A percentile compares a stretch with the other conserved stretches of the same genome.
These are phyloP conservation scores for Camelina hispida DNA, from an alignment of 345 rosid species.

Conservation along the genomic window DNA sequence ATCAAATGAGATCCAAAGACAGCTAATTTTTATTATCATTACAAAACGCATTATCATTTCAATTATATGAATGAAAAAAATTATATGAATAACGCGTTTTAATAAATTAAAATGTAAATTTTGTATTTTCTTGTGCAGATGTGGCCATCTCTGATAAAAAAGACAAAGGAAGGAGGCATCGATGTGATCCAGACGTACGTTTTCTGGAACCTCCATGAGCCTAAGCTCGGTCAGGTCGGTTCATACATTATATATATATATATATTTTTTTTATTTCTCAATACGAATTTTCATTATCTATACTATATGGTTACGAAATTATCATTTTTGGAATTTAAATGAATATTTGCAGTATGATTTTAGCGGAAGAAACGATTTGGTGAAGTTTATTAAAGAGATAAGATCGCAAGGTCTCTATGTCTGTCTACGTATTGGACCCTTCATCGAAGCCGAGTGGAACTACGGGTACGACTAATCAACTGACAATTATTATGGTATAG, in stretches of 20 bases:
- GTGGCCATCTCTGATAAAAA: constrained; percentile 87
- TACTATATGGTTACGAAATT: not conserved
- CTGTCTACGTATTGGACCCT: constrained; percentile 88
- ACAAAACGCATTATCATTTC: not conserved
- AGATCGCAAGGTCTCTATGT: constrained; percentile 81
- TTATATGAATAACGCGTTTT: not conserved
- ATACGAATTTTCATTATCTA: not conserved
- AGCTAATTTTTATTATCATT: constrained; percentile 9
- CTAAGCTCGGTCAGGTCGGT: constrained; percentile 75
- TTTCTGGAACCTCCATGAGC: constrained; percentile 95
- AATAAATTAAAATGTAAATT: not conserved
- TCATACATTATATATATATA: too few relatives aligned
- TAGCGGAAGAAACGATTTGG: constrained; percentile 77
- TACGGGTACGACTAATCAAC: constrained; percentile 60
- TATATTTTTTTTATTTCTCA: not conserved
- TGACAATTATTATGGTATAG: not conserved
- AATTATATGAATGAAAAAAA: not conserved
- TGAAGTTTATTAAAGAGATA: constrained; percentile 72
- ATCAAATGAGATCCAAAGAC: constrained; percentile 40
- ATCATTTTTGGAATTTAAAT: constrained; percentile 9
- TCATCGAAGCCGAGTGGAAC: constrained; percentile 82
- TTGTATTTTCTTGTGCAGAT: constrained; percentile 51
- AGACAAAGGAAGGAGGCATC: constrained; percentile 88
- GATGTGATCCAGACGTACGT: constrained; percentile 92
- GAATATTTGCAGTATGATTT: constrained; percentile 68